phyloP scores from a whole-genome alignment of 2,329 filamentous ascomycete species.

The Stagonosporopsis vannaccii region DNA sequence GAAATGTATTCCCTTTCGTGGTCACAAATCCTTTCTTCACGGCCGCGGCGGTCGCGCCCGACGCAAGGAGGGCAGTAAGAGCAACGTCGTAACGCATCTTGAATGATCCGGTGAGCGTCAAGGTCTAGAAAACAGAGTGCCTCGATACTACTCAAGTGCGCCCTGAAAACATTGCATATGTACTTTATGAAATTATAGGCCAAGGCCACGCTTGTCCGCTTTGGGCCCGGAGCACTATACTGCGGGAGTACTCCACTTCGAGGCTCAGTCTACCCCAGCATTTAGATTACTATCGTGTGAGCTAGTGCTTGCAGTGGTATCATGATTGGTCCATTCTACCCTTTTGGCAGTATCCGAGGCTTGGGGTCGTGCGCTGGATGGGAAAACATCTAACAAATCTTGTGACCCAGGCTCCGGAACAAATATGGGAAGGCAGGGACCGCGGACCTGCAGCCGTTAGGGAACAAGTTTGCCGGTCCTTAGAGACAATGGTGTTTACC shows the following conservation, averaged over 20 bases:
- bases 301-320: background rate
- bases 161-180: conserved; percentile 5
- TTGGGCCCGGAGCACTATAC: conserved; percentile 16
- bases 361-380: background rate
- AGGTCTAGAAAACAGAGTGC: conserved; percentile 3
- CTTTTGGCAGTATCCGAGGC: background rate
- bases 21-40: conserved; percentile 56
- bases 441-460: conserved; percentile 16
- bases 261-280: conserved; percentile 17
- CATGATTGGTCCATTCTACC: conserved; percentile 12
- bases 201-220: conserved; percentile 12
- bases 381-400: background rate
- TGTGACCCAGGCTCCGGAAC: background rate
- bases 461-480: conserved; percentile 3
- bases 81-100: conserved; percentile 27
- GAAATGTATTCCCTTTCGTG: conserved; percentile 59
- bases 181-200: conserved; percentile 14
- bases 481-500: conserved; percentile 2
- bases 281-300: conserved; percentile 10
- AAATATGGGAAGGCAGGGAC: background rate
- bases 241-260: conserved; percentile 4
- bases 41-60: conserved; percentile 27
- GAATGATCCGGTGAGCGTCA: background rate
- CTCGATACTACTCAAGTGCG: conserved; percentile 3
- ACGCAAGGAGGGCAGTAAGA: conserved; percentile 25